Evolutionary conservation across 768 basidiomycete genomes (phyloP), one percentile per base, ranked within the genome.

Genomic region (Naganishia friedmannii): DNA sequence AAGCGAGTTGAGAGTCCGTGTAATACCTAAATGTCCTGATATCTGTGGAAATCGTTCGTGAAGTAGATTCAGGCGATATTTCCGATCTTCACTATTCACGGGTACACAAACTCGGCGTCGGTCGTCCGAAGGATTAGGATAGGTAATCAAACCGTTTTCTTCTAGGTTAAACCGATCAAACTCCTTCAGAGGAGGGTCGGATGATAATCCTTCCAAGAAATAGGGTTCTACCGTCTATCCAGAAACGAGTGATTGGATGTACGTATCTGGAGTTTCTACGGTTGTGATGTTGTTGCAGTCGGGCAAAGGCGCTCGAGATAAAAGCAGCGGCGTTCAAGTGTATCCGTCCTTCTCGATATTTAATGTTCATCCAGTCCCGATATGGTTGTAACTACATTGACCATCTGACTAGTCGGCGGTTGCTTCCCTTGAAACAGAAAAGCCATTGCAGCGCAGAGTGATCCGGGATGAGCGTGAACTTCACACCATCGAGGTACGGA

Each of bases 251-350:
- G 48, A 51, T 26, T 65, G n/a, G 17, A 32, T 65, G 0, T 81
- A 51, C 21, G 58, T 10, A 83, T 29, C 23, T 4, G 21, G 21
- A 29, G 53, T 53, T n/a, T 28, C 29, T 54, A 21, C 29, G 48
- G n/a, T 54, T 15, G 29, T 26, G 17, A 32, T 37, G 65, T 66
- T 28, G 45, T 66, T 66, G 65, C 65, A 66, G 42, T 21, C 48
- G 28, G 65, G 65, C 10, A 66, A 31, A 26, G 65, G 65, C 48
- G 65, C 65, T 29, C 45, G 37, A 31, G 65, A 66, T 12, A 66
- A 29, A 5, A 42, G 65, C n/a, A 34, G 58, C 69, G 21, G 67
- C 73, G 65, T 73, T 71, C 29, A 66, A 23, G 37, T 54, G 23
- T 10, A 53, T 23, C n/a, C 32, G 23, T 15, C 32, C 29, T 13